Evolutionary conservation across 345 rosid species (phyloP), one percentile per base, ranked within the genome.

Genomic region (Raphanus raphanistrum): DNA sequence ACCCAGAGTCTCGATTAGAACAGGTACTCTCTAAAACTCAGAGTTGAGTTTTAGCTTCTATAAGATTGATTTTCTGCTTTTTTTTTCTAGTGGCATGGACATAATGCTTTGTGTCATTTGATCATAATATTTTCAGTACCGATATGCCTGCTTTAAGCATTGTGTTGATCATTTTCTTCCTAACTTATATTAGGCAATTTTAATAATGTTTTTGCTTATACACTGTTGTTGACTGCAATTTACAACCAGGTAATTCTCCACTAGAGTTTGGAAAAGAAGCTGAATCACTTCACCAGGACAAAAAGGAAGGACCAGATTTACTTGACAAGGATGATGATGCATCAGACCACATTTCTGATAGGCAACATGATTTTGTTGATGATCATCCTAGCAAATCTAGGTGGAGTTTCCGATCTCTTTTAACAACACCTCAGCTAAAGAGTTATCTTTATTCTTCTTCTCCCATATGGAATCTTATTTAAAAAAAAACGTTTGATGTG

Each of bases 321-420:
- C 83, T 79, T 68, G 84, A 60, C 70, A 86, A 84, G 86, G 86
- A 84, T 78, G 84, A 83, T 11, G 83, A 80, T 64, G 79, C 60
- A 74, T 88, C 90, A 63, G 86, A 78, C 41, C 82, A 88, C 79
- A 87, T 83, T 86, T 83, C 87, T 65, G 89, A 90, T 73, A 83
- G 97, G 79, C 92, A 86, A 66, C 96, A 90, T 52, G 99, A 88
- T 84, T 84, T 88, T 72, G 89, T 90, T 35, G 92, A 92, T 83
- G 92, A 86, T 86, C 94, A 80, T 79, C 87, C 87, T 43, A 88
- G 89, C 72, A 95, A 91, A 89, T 91, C 99, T 85, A 92, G 99
- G 98, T 92, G 77, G 62, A 78, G 73, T 81, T 81, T 81, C 87
- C 35, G 67, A 77, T 80, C 79, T 80, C 85, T 83, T 77, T 8